Base-by-base conservation (phyloP, 2,329 filamentous ascomycete genomes). In the Trichoderma guizhouense region DNA sequence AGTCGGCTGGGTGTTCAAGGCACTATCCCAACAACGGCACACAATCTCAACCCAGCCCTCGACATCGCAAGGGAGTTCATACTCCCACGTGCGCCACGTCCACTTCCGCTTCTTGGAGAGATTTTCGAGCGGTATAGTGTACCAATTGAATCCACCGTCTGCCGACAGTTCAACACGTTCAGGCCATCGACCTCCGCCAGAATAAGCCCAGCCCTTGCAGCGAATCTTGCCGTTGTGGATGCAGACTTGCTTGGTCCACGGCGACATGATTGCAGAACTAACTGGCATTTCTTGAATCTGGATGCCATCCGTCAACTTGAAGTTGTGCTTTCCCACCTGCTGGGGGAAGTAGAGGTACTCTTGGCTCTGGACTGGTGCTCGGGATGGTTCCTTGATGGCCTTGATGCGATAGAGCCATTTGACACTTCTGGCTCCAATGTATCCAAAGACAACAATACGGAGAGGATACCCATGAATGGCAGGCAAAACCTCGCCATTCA, bases 21-120 rank as follows among this genome's bases (percentile, higher is more conserved):
- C 57, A 36, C 51, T 69, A n/a, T 69, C 66, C 66, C 66, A 69
- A 14, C 66, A 69, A 18, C 66, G 66, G 21, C 39, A 32, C 26
- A 69, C 57, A 69, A 69, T 69, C 57, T 69, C 66, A 36, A 69
- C 39, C 66, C 66, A 69, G 39, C 66, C 66, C n/a, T 69, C 66
- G 21, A 61, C 57, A 6, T 69, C 66, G n/a, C 66, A 69, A 7
- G 66, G 66, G 2, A 69, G 28, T 2, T 69, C 66, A 6, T 26
- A 69, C n/a, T 53, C 18, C 66, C 66, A 69, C 6, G 66, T 69
- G n/a, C 66, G 66, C 66, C 66, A 69, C 5, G 66, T 69, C 66
- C 66, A 69, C n/a, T 3, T 62, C n/a, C 66, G n/a, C 39, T 69
- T 69, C 57, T 69, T 69, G 39, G 66, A 69, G 7, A 69, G 28